Percentiles rank a stretch among this genome's conserved stretches.
These are phyloP conservation scores for Botrytis cinerea DNA, from an alignment of 2,329 filamentous ascomycete genomes.

Conservation along the genomic window DNA sequence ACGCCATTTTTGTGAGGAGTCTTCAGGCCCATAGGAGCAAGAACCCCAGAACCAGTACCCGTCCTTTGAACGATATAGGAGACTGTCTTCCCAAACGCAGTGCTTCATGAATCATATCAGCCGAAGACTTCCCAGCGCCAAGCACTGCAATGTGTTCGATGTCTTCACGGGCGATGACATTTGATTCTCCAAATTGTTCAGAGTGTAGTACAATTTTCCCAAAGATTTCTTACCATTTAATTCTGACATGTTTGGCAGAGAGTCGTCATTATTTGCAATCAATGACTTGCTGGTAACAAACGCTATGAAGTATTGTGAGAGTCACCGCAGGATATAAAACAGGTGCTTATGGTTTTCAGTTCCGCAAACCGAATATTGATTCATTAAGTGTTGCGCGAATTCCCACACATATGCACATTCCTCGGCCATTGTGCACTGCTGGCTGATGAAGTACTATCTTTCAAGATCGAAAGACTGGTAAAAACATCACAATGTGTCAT, in stretches of 20 bases:
- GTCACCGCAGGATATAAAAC: no score
- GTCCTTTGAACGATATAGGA: constrained; percentile 19
- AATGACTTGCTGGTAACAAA: no score
- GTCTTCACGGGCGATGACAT: constrained; percentile 12
- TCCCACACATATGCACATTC: no score
- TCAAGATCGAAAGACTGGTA: no score
- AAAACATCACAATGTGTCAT: no score
- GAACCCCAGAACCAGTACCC: constrained; percentile 7
- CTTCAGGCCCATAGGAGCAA: background rate
- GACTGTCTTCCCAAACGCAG: constrained; percentile 18
- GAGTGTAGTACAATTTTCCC: constrained; percentile 12
- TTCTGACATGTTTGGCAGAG: constrained; percentile 36
- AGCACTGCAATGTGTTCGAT: constrained; percentile 13
- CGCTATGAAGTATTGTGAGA: no score
- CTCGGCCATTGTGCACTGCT: no score
- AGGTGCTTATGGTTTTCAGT: no score
- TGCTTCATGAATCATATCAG: constrained; percentile 23
- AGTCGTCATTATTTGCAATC: no score
- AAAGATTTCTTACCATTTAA: constrained; percentile 18
- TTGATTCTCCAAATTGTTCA: constrained; percentile 22
- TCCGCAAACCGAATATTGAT: no score
- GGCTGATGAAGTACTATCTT: no score
- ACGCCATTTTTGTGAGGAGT: constrained; percentile 18
- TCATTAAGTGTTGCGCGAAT: no score
- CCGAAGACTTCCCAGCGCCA: constrained; percentile 24